Evolutionary conservation across 2,329 filamentous ascomycete species (phyloP), one percentile per base, ranked within the genome.

Genomic region (Cytospora piceae): DNA sequence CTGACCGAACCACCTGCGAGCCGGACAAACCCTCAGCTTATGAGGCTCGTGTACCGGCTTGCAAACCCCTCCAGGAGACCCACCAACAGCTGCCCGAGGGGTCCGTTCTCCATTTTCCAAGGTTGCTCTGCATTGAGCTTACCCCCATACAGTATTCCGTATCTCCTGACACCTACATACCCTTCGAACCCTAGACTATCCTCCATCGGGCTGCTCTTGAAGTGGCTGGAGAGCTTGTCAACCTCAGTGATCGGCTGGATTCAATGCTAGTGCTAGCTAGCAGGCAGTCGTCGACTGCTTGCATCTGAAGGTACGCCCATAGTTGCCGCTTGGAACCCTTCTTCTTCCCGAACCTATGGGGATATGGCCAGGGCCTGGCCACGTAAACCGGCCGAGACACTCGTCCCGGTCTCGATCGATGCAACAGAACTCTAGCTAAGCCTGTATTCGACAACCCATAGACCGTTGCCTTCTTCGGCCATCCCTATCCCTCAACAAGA

Each of bases 201-300:
- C 39, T 42, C 39, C 39, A 42, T 42, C 17, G 39, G 39, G 39
- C 39, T 42, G 39, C 39, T 42, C 17, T 42, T 29, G 27, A n/a
- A 42, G 39, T 42, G 46, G 9, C 22, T 24, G 22, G n/a, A 14
- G 22, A 24, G n/a, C n/a, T 49, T 24, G 9, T 24, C 46, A 49
- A 9, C 11, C 12, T 49, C 46, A 24, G 8, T 49, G n/a, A 22
- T 49, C 22, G 46, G 20, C 46, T 49, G 20, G 42, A 24, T 49
- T 24, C 46, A 49, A 49, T 49, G 46, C 46, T 49, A 49, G 46
- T 22, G 24, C n/a, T 12, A 14, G 46, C 46, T 24, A 24, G 46
- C 46, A 49, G 22, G 46, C 46, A 49, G 46, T 49, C 46, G 46
- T 12, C 22, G 46, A 49, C 46, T 49, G 46, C 46, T 49, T 49